Percentiles rank a stretch among this genome's conserved stretches.
Evolutionary conservation across 495 filamentous ascomycete genomes (phyloP).

Genomic region (Podospora pseudoanserina): DNA sequence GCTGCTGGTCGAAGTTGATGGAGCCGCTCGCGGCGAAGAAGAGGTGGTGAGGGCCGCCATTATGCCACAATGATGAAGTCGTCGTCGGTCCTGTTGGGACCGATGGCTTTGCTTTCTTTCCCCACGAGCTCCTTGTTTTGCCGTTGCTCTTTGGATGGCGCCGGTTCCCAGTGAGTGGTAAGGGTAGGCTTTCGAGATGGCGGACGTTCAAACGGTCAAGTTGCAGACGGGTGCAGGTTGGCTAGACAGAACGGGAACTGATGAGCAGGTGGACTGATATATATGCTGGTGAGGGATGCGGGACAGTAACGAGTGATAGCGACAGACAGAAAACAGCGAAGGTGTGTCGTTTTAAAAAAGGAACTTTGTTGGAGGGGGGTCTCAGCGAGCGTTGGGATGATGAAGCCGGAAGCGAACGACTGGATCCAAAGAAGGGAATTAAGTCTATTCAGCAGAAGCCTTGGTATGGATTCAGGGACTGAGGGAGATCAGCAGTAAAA

Average conservation of each 20-base stretch:
- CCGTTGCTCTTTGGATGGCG: neutral
- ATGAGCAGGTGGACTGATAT: too few relatives aligned
- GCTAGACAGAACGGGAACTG: too few relatives aligned
- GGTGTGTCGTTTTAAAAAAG: slow-evolving; percentile 6
- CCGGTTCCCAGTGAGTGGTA: neutral
- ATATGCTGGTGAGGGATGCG: neutral
- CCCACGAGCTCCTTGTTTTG: neutral
- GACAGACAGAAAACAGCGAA: slow-evolving; percentile 15
- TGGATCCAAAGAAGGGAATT: slow-evolving; percentile 8
- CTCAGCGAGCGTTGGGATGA: slow-evolving; percentile 18
- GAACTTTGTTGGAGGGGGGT: slow-evolving; percentile 1
- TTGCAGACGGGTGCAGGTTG: slow-evolving; percentile 1
- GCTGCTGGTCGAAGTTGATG: slow-evolving; percentile 35
- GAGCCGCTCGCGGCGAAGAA: slow-evolving; percentile 30
- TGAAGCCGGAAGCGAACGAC: slow-evolving; percentile 7
- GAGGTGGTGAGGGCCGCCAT: slow-evolving; percentile 45
- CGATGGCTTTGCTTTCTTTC: slow-evolving; percentile 1
- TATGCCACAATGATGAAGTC: slow-evolving; percentile 26
- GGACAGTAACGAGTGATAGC: slow-evolving; percentile 14
- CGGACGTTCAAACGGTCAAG: slow-evolving; percentile 8
- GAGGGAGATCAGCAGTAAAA: neutral
- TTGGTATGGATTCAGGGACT: slow-evolving; percentile 7
- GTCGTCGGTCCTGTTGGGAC: neutral
- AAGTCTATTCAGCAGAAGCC: slow-evolving; percentile 4
- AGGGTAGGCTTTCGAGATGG: neutral